Evolutionary conservation across 1,284 basidiomycete genomes (phyloP), one percentile per base, ranked within the genome.

Genomic region (Ganoderma resinaceum): DNA sequence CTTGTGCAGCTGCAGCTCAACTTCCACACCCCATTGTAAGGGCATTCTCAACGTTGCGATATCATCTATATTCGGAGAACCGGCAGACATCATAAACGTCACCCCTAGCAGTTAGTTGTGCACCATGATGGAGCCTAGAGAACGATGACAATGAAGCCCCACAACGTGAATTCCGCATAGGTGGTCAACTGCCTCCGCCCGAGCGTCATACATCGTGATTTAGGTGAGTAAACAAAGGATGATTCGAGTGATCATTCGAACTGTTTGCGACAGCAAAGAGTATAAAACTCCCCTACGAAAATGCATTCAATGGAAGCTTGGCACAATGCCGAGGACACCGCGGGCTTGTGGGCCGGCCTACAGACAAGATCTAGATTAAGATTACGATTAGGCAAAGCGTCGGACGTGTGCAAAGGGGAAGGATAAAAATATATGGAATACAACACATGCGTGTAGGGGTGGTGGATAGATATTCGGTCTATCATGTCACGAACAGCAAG

Each of bases 401-500:
- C n/a, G 23, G 37, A 60, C 58, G 37, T 60, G 37, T 38, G n/a
- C 37, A 33, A 11, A 60, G 23, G 58, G 37, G 3, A 29, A 35
- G 23, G n/a, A 7, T n/a, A 26, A 40, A 37, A 42, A 60, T 59
- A 60, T 60, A 60, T 38, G 58, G n/a, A 38, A 60, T 60, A 60
- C 58, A 60, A 42, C 37, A 60, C 58, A 23, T 60, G 58, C 37
- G n/a, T 40, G 58, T 40, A 14, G 14, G 49, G 35, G 29, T 23
- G n/a, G 52, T 37, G 35, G 52, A 40, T 29, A 55, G 37, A 60
- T 40, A 60, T 38, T 37, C 37, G 33, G 55, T 58, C 55, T 58
- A 35, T 67, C 42, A 20, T 49, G 66, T 52, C 57, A 31, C 46
- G 37, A 59, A 64, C 66, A 67, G 66, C 66, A 64, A 61, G 65